These are phyloP conservation scores for Oryza coarctata DNA, from an alignment of 176 grass and related monocot species.

Conservation along the genomic window DNA sequence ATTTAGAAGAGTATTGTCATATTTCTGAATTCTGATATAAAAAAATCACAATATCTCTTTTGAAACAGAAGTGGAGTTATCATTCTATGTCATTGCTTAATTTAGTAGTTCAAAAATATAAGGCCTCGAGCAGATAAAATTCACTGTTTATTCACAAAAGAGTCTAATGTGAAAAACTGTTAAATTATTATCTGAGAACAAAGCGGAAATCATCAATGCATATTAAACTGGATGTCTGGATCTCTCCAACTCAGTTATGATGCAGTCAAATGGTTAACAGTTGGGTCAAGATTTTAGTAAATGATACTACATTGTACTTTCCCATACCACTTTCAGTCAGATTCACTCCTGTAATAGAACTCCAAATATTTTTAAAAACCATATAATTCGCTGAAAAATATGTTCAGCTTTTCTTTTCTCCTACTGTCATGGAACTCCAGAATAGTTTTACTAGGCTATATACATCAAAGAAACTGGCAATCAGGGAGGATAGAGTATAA, in stretches of 20 bases:
- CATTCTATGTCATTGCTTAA: constrained; percentile 10
- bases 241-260: background rate
- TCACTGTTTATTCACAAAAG: background rate
- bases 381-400: background rate
- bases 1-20: background rate
- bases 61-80: background rate
- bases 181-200: background rate
- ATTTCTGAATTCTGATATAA: background rate
- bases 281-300: background rate
- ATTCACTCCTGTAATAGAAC: background rate
- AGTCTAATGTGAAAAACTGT: background rate
- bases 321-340: background rate
- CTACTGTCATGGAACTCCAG: background rate
- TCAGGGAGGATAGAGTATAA: background rate
- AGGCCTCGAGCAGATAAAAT: background rate
- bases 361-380: background rate
- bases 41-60: background rate
- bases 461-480: background rate
- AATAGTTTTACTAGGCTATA: background rate
- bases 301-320: background rate
- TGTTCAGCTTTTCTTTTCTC: background rate
- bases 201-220: background rate
- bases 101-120: background rate
- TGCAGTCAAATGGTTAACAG: background rate
- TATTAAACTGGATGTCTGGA: background rate